Evolutionary conservation across 2,329 filamentous ascomycete species (phyloP).

Genomic region (Cercospora sesami): DNA sequence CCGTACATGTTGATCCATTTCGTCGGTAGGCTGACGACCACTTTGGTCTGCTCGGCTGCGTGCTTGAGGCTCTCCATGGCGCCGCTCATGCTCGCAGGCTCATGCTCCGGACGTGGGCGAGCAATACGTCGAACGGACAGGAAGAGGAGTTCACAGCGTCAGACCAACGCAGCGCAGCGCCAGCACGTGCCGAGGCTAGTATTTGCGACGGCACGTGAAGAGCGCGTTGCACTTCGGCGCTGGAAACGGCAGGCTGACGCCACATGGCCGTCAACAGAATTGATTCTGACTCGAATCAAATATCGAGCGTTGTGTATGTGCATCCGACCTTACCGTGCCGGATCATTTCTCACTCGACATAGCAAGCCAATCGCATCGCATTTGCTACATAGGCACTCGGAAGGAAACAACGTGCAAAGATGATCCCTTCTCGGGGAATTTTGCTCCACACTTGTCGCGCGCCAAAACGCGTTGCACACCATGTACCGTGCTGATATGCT

Average conservation of each 20-base stretch:
- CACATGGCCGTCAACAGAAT: not conserved
- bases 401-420: not conserved
- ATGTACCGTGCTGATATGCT: not conserved
- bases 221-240: not conserved
- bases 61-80: conserved; percentile 35
- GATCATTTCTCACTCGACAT: not conserved
- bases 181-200: not conserved
- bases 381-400: not conserved
- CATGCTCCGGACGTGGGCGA: not conserved
- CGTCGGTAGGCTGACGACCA: conserved; percentile 34
- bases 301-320: not conserved
- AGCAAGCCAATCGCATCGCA: not conserved
- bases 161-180: not conserved
- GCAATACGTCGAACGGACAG: not conserved
- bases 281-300: not conserved
- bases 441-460: not conserved
- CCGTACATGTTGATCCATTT: conserved; percentile 62
- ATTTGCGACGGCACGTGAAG: not conserved
- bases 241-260: not conserved
- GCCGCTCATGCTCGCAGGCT: conserved; percentile 11
- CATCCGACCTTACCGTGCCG: not conserved
- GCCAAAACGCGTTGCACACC: not conserved
- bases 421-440: not conserved
- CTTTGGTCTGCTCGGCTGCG: conserved; percentile 35
- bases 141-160: not conserved